Evolutionary conservation across 257 asterid species (phyloP).

Genomic region (Nicotiana attenuata): DNA sequence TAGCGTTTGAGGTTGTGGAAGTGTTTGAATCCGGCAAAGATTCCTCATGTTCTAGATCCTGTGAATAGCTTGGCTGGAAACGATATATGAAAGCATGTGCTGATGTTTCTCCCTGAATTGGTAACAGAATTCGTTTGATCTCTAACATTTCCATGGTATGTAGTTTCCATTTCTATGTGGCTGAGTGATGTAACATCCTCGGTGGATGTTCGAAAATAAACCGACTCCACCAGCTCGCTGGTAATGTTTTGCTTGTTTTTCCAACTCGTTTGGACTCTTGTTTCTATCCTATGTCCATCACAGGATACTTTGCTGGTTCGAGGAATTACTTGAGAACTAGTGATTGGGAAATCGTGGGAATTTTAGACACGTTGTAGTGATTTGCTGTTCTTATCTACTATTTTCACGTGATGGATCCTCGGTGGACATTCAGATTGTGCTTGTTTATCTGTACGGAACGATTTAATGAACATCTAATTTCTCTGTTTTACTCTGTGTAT

Average conservation of each 20-base stretch:
- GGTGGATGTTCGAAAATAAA: background rate
- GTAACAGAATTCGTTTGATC: background rate
- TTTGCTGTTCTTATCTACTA: background rate
- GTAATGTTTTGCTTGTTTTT: background rate
- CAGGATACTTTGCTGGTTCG: background rate
- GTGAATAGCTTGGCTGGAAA: background rate
- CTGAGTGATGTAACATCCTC: background rate
- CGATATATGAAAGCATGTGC: background rate
- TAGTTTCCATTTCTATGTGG: background rate
- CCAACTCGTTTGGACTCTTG: background rate
- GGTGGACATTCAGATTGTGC: background rate
- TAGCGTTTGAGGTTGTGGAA: background rate
- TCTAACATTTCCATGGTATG: background rate
- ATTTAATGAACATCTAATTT: background rate
- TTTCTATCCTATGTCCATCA: background rate
- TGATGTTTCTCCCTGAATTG: background rate
- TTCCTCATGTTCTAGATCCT: background rate
- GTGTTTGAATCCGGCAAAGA: background rate
- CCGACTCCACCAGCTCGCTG: background rate
- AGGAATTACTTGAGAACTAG: background rate
- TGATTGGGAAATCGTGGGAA: background rate
- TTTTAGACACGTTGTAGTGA: background rate
- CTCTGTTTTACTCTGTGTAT: background rate
- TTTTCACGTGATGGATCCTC: background rate
- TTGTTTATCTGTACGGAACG: background rate